Conservation (phyloP, 371 early-diverging fungal species). For the Mucor lusitanicus region DNA sequence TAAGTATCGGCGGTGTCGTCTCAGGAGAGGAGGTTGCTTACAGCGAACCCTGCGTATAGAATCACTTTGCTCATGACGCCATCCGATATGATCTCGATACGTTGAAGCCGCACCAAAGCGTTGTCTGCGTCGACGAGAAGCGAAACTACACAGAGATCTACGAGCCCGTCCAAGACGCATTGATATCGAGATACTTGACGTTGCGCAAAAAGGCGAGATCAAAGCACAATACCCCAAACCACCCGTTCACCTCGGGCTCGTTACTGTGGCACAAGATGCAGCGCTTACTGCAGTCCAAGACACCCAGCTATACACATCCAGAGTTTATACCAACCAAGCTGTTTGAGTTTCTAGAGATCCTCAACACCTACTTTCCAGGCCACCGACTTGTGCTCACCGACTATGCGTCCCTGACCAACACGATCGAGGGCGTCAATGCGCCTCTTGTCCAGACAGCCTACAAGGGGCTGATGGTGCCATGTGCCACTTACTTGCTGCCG, state of each 20-base stretch:
- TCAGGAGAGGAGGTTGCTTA: too few relatives aligned
- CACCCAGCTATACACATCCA: constrained; percentile 22
- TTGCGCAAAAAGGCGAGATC: constrained; percentile 48
- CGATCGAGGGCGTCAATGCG: constrained; percentile 79
- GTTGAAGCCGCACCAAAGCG: constrained; percentile 75
- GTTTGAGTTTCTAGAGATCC: constrained; percentile 73
- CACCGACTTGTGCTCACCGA: constrained; percentile 91
- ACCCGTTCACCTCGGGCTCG: not conserved
- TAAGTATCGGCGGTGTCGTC: too few relatives aligned
- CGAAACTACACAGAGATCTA: constrained; percentile 86
- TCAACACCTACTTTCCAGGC: constrained; percentile 80
- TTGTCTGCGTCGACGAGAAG: constrained; percentile 80
- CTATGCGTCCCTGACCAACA: constrained; percentile 81
- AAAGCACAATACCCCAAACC: constrained; percentile 18
- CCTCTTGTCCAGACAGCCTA: constrained; percentile 96
- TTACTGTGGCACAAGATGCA: constrained; percentile 48
- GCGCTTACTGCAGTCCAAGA: constrained; percentile 67
- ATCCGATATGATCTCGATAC: constrained; percentile 81
- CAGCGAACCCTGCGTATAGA: constrained; percentile 59
- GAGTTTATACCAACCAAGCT: constrained; percentile 94
- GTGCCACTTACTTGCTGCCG: constrained; percentile 92
- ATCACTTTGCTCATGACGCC: constrained; percentile 95
- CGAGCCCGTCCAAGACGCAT: constrained; percentile 76
- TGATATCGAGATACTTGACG: constrained; percentile 71
- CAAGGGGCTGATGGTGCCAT: constrained; percentile 88